Conservation (phyloP, 139 green algal genomes). For the Closterium sp. region DNA sequence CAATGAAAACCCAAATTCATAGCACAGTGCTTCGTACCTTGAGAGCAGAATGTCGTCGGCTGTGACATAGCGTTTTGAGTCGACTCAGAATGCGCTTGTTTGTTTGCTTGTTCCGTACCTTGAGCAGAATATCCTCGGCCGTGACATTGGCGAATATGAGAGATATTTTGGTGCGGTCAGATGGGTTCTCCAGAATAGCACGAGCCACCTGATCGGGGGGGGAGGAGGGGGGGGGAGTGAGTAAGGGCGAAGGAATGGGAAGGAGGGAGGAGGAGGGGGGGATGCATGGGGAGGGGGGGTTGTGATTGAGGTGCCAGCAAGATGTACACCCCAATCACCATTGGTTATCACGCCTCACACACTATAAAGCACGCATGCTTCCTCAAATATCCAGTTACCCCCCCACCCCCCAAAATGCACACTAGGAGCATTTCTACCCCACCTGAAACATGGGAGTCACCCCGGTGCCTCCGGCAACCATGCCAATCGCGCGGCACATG, state of each 20-base stretch:
- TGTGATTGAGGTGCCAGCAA: too few relatives aligned
- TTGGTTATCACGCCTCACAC: not conserved
- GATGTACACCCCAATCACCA: too few relatives aligned
- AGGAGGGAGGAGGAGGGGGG: not conserved
- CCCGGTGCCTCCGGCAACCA: conserved; percentile 92
- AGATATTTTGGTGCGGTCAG: conserved; percentile 57
- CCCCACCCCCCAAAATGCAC: not conserved
- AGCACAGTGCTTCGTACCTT: not conserved
- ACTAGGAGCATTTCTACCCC: not conserved
- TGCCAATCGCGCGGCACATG: conserved; percentile 61
- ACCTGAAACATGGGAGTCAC: conserved; percentile 95
- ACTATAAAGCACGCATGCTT: not conserved
- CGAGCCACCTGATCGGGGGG: conserved; percentile 18
- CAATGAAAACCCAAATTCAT: too few relatives aligned
- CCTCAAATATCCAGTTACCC: too few relatives aligned
- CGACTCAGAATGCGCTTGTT: too few relatives aligned
- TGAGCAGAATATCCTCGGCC: conserved; percentile 87
- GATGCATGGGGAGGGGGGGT: not conserved
- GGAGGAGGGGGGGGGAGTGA: not conserved
- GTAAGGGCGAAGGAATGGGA: not conserved
- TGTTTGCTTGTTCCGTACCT: too few relatives aligned
- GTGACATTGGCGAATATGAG: conserved; percentile 87
- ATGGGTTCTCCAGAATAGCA: conserved; percentile 67
- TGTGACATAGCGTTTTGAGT: too few relatives aligned
- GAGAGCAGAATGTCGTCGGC: not conserved